These are phyloP conservation scores for Bassia scoparia DNA, from an alignment of 148 eudicot species.

Conservation along the genomic window DNA sequence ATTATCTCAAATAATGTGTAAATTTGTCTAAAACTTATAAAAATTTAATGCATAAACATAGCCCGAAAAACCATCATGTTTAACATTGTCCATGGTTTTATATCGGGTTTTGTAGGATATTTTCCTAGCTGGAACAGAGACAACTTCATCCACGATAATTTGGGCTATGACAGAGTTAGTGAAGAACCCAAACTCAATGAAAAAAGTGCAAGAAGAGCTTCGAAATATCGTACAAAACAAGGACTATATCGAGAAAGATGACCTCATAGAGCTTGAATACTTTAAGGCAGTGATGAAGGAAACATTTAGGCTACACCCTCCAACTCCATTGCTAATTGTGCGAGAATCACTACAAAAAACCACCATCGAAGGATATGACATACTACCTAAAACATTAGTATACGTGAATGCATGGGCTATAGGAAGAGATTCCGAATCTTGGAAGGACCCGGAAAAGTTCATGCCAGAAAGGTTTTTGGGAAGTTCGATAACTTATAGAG, in stretches of 20 bases:
- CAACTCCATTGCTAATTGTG: conserved; percentile 29
- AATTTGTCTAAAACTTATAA: no score
- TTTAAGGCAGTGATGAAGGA: conserved; percentile 37
- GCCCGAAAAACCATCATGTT: no score
- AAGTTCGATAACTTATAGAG: conserved; percentile 26
- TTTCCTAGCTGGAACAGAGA: conserved; percentile 29
- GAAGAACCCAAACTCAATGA: conserved; percentile 21
- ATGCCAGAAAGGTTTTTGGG: conserved; percentile 36
- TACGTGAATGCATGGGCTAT: conserved; percentile 32
- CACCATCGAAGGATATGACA: conserved; percentile 28
- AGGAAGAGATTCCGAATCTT: conserved; percentile 32
- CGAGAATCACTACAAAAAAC: conserved; percentile 27
- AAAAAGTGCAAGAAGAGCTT: conserved; percentile 30
- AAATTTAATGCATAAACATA: no score
- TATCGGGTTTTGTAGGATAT: conserved; percentile 14
- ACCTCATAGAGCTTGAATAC: conserved; percentile 17
- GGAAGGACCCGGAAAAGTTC: conserved; percentile 30
- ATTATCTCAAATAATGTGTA: no score
- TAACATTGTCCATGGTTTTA: no score
- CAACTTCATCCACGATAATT: conserved; percentile 11
- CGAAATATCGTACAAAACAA: neutral
- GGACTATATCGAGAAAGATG: conserved; percentile 16
- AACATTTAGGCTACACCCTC: conserved; percentile 34
- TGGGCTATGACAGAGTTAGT: conserved; percentile 39
- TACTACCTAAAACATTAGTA: conserved; percentile 25